Evolutionary conservation across 2,329 filamentous ascomycete species (phyloP).

Genomic region (Malbranchea zuffiana): DNA sequence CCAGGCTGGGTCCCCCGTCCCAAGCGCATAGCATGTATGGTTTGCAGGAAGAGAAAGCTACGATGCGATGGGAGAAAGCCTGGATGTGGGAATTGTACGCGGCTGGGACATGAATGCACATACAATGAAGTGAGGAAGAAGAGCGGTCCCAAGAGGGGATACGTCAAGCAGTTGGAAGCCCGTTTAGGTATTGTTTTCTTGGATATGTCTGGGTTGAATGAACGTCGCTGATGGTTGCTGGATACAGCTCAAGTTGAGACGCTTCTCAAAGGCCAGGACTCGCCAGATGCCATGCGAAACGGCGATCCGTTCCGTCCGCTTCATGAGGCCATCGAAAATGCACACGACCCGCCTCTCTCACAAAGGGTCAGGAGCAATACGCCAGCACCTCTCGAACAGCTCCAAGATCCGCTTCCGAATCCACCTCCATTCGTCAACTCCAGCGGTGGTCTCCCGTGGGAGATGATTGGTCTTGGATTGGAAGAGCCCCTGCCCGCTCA

Average conservation of each 20-base stretch:
- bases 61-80: slow-evolving; percentile 78
- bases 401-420: no score
- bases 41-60: slow-evolving; percentile 85
- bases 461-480: slow-evolving; percentile 70
- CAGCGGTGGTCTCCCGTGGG: slow-evolving; percentile 55
- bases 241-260: slow-evolving; percentile 79
- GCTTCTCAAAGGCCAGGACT: slow-evolving; percentile 68
- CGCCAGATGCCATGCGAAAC: slow-evolving; percentile 19
- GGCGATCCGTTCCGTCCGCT: background rate
- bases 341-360: no score
- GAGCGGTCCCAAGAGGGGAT: slow-evolving; percentile 87
- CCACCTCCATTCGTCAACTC: slow-evolving; percentile 10
- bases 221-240: background rate
- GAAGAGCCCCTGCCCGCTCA: slow-evolving; percentile 70
- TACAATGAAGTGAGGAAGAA: slow-evolving; percentile 91
- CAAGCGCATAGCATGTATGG: slow-evolving; percentile 91
- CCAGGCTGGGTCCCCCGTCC: slow-evolving; percentile 58
- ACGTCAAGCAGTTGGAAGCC: slow-evolving; percentile 88
- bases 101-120: slow-evolving; percentile 75
- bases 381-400: no score
- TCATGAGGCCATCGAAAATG: no score
- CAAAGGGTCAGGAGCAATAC: slow-evolving; percentile 12
- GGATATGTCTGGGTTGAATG: slow-evolving; percentile 8
- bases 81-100: slow-evolving; percentile 76
- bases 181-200: slow-evolving; percentile 57